Evolutionary conservation across 2,329 filamentous ascomycete genomes (phyloP).

Genomic region (Arthroderma sp.): DNA sequence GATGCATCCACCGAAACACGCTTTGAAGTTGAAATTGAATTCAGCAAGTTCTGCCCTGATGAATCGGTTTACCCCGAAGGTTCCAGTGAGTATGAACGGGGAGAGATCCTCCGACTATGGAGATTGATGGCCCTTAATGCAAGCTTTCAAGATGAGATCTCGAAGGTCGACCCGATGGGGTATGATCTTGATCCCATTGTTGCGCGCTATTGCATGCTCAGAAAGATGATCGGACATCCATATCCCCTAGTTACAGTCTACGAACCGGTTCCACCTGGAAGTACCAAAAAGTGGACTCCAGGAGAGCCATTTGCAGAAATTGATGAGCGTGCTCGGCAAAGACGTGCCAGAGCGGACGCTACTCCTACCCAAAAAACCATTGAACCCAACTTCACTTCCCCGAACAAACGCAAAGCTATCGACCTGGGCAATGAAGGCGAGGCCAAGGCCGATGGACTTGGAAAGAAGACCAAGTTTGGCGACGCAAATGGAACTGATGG

Average conservation of each 20-base stretch:
- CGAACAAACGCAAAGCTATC: slow-evolving; percentile 7
- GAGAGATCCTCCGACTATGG: slow-evolving; percentile 32
- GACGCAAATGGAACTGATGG: slow-evolving; percentile 1
- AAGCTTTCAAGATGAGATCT: slow-evolving; percentile 29
- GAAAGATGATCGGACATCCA: slow-evolving; percentile 17
- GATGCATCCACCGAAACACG: slow-evolving; percentile 5
- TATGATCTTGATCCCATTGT: slow-evolving; percentile 18
- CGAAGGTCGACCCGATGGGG: slow-evolving; percentile 13
- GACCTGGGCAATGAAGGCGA: slow-evolving; percentile 2
- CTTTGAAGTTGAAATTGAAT: slow-evolving; percentile 4
- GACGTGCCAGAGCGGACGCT: neutral
- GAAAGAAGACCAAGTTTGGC: slow-evolving; percentile 3
- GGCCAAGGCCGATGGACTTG: neutral
- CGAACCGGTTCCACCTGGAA: slow-evolving; percentile 3
- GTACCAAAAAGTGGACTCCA: slow-evolving; percentile 2
- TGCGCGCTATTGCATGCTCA: slow-evolving; percentile 17
- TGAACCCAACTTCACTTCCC: neutral
- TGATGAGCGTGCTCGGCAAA: neutral
- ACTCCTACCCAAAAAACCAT: neutral
- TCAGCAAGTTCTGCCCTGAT: slow-evolving; percentile 5
- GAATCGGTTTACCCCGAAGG: slow-evolving; percentile 17
- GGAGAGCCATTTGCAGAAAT: neutral
- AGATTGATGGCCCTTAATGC: slow-evolving; percentile 17
- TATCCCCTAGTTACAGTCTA: slow-evolving; percentile 12
- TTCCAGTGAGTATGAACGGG: slow-evolving; percentile 39